Evolutionary conservation across 306 rosid genomes (phyloP).

Genomic region (Comarum palustre): DNA sequence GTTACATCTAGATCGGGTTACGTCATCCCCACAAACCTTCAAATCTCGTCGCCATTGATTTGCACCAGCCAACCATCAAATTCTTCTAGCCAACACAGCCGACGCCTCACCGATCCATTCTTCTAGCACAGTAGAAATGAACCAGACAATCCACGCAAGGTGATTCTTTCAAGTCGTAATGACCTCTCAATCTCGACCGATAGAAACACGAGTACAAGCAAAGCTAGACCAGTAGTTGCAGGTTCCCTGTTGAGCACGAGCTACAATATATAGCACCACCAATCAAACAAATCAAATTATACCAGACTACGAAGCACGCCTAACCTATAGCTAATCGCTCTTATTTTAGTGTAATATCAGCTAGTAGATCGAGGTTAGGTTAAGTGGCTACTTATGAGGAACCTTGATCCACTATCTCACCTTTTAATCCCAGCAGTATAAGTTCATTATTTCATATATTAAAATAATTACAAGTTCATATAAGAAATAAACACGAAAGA

Average conservation of each 20-base stretch:
- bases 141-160: constrained; percentile 72
- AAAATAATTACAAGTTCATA: too few species aligned
- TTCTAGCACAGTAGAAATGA: constrained; percentile 67
- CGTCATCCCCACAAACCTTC: too few species aligned
- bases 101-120: too few species aligned
- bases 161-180: constrained; percentile 55
- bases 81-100: too few species aligned
- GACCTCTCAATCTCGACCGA: constrained; percentile 57
- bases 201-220: constrained; percentile 57
- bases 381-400: constrained; percentile 37
- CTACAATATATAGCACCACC: constrained; percentile 22
- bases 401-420: constrained; percentile 54
- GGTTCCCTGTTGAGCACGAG: constrained; percentile 39
- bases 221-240: constrained; percentile 42
- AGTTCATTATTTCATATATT: too few species aligned
- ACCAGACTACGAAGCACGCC: background rate
- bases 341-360: too few species aligned
- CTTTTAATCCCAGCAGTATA: too few species aligned
- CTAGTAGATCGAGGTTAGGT: background rate
- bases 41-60: too few species aligned
- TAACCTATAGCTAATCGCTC: background rate
- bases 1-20: too few species aligned
- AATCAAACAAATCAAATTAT: background rate
- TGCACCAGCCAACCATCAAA: too few species aligned
- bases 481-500: too few species aligned